A percentile compares a stretch with the other conserved stretches of the same genome.
Conservation (phyloP, 2,329 filamentous ascomycete genomes). For the Fusarium sp. region DNA sequence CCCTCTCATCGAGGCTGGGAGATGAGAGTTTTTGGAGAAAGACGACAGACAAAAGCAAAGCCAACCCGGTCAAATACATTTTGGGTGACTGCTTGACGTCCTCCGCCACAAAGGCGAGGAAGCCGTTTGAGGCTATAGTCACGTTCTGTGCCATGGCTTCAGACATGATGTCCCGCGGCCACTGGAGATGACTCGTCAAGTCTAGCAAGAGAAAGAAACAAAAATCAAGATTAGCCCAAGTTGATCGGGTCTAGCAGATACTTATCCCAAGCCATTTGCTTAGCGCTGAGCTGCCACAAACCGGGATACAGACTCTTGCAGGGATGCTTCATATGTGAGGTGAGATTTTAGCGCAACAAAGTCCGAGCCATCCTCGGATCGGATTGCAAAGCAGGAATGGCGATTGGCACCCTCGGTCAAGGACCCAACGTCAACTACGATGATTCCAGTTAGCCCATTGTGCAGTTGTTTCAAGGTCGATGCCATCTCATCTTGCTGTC, state of each 20-base stretch:
- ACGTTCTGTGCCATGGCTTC: background rate
- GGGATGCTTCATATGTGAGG: background rate
- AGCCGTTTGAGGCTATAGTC: background rate
- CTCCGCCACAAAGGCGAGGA: constrained; percentile 1
- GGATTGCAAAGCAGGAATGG: background rate
- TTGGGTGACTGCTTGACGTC: constrained; percentile 23
- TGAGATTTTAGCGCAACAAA: background rate
- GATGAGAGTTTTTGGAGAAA: constrained; percentile 18
- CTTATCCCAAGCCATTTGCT: background rate
- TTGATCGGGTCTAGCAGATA: background rate
- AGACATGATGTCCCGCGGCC: background rate
- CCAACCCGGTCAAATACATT: constrained; percentile 11
- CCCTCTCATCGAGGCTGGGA: constrained; percentile 12
- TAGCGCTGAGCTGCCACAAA: background rate
- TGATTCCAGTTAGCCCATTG: background rate
- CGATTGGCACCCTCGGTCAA: background rate
- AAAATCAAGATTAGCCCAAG: background rate
- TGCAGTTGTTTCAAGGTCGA: background rate
- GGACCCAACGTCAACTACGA: background rate
- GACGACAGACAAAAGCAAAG: background rate
- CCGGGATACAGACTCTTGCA: background rate
- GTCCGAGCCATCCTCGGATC: background rate
- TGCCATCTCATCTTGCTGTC: background rate
- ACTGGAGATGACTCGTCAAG: background rate
- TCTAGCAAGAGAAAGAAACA: background rate